These are phyloP conservation scores for Termitomyces sp. DNA, from an alignment of 768 basidiomycete genomes.

Conservation along the genomic window DNA sequence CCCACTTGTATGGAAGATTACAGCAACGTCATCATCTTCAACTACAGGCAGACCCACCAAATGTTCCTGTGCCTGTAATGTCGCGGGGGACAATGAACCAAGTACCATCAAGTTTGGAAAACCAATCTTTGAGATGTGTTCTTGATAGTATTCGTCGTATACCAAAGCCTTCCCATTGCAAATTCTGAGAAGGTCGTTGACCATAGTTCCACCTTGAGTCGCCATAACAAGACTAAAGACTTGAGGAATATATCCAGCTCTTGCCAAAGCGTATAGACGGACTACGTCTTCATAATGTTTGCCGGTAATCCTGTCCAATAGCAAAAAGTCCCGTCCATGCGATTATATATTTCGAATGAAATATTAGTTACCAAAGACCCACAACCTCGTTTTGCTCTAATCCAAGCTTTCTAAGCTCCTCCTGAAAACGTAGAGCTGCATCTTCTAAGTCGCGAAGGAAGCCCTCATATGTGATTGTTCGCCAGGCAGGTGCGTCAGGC, in stretches of 20 bases:
- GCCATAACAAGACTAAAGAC: slow-evolving; percentile 4
- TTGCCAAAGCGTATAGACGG: slow-evolving; percentile 1
- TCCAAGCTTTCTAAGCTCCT: background rate
- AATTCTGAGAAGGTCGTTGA: slow-evolving; percentile 1
- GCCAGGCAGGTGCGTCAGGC: slow-evolving; percentile 2
- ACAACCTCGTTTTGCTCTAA: slow-evolving; percentile 2
- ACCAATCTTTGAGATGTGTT: background rate
- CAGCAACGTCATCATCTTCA: slow-evolving; percentile 4
- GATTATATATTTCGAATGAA: background rate
- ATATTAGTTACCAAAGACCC: slow-evolving; percentile 2
- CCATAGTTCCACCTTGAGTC: slow-evolving; percentile 1
- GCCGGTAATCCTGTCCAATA: slow-evolving; percentile 1
- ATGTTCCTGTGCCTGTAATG: background rate
- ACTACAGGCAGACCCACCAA: background rate
- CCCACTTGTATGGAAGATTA: slow-evolving; percentile 11
- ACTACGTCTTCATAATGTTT: slow-evolving; percentile 3
- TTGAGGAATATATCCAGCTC: slow-evolving; percentile 8
- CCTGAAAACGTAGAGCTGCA: background rate
- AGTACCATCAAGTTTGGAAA: background rate
- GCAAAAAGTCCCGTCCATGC: too few species aligned
- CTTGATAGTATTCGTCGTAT: slow-evolving; percentile 1
- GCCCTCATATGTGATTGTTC: slow-evolving; percentile 1
- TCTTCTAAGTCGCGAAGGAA: background rate
- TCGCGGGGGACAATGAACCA: background rate
- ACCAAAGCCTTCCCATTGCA: slow-evolving; percentile 3